Conservation (phyloP, 352 stramenopile genomes). For the Halophytophthora batemanensis region DNA sequence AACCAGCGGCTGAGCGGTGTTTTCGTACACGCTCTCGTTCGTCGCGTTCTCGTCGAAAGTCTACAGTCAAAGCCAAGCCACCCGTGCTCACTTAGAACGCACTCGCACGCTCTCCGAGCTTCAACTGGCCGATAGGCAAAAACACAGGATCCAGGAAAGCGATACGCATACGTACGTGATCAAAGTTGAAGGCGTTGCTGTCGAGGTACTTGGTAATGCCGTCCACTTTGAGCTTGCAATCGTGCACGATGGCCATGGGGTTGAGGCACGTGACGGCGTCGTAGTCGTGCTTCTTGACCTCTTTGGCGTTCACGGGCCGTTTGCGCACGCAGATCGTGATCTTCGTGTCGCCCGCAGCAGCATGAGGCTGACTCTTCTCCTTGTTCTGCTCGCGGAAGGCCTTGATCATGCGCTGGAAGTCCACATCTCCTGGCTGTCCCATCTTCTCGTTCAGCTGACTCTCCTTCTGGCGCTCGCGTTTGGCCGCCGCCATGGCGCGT, state of each 20-base stretch:
- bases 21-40: slow-evolving; percentile 94
- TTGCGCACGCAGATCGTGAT: slow-evolving; percentile 97
- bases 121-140: too few relatives aligned
- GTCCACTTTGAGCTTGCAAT: slow-evolving; percentile 97
- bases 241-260: slow-evolving; percentile 93
- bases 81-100: too few relatives aligned
- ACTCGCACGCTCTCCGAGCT: too few relatives aligned
- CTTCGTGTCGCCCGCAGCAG: slow-evolving; percentile 60
- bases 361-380: slow-evolving; percentile 49
- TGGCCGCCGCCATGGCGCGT: slow-evolving; percentile 81
- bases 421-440: slow-evolving; percentile 83
- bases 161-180: slow-evolving; percentile 41
- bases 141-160: not conserved
- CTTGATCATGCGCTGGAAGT: slow-evolving; percentile 92
- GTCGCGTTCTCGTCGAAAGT: slow-evolving; percentile 92
- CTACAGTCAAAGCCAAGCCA: slow-evolving; percentile 32
- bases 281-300: slow-evolving; percentile 92
- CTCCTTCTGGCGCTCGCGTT: slow-evolving; percentile 82
- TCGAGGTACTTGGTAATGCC: slow-evolving; percentile 99
- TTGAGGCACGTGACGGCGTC: slow-evolving; percentile 96
- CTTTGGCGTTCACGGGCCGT: slow-evolving; percentile 90
- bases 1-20: slow-evolving; percentile 91
- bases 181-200: slow-evolving; percentile 94
- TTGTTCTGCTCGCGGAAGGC: slow-evolving; percentile 77
- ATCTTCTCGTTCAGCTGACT: slow-evolving; percentile 77